A percentile compares a stretch with the other conserved stretches of the same genome.
phyloP scores from a whole-genome alignment of 495 filamentous ascomycete species.

The Niebla homalea region DNA sequence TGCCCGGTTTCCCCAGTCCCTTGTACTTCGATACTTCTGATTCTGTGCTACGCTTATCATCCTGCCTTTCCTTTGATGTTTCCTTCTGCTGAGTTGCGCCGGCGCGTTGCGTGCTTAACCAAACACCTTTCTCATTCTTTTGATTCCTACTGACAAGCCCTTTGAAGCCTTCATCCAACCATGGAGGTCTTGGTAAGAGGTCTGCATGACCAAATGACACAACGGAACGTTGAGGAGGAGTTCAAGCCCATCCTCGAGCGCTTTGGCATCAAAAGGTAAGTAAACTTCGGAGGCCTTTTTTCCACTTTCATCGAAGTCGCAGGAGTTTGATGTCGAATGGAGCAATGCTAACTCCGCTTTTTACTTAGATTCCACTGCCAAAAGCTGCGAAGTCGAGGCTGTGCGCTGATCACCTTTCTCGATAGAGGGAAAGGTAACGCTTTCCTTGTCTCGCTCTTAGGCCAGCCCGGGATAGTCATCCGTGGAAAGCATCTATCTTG shows the following conservation, averaged over 20 bases:
- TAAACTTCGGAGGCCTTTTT: too few relatives aligned
- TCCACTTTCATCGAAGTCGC: too few relatives aligned
- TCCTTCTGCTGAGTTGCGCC: not conserved
- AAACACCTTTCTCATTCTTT: not conserved
- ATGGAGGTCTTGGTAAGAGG: slow-evolving; percentile 34
- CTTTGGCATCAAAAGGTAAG: slow-evolving; percentile 20
- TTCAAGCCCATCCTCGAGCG: slow-evolving; percentile 22
- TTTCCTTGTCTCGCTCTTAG: slow-evolving; percentile 19
- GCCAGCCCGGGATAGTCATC: slow-evolving; percentile 24
- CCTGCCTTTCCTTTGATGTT: not conserved
- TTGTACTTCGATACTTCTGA: too few relatives aligned
- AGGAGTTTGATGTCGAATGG: too few relatives aligned
- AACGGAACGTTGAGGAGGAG: slow-evolving; percentile 23
- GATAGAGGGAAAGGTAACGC: slow-evolving; percentile 16
- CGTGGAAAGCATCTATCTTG: slow-evolving; percentile 22
- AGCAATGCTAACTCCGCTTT: too few relatives aligned
- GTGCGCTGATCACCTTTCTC: slow-evolving; percentile 27
- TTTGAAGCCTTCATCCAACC: not conserved
- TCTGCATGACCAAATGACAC: slow-evolving; percentile 22
- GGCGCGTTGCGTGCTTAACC: not conserved
- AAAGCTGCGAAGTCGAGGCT: slow-evolving; percentile 21
- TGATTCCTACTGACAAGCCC: not conserved
- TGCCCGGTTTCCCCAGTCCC: too few relatives aligned
- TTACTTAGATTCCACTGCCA: slow-evolving; percentile 25
- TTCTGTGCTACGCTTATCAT: too few relatives aligned